Base-by-base conservation (phyloP, 2,329 filamentous ascomycete genomes). In the Purpureocillium takamizusanense region DNA sequence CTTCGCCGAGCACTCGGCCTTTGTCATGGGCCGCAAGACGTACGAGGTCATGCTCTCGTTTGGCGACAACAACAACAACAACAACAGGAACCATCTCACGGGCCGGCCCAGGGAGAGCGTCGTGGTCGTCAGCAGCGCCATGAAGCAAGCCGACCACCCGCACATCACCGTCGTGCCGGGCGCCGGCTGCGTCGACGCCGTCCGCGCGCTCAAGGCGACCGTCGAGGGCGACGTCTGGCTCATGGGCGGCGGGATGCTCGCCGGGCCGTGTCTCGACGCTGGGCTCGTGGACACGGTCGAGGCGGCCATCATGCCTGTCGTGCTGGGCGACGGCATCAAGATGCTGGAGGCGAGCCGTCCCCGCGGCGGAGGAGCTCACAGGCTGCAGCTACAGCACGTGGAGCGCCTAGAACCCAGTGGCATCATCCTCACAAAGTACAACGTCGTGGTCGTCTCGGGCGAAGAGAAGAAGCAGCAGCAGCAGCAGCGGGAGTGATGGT, bases 21-120 rank as follows among this genome's bases (percentile, higher is more conserved):
- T 59, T 28, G 25, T 62, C 45, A 62, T 63, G 57, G 60, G 58
- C 3, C 56, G 60, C 15, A 58, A 53, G 39, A 60, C 59, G 0
- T 62, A 59, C 39, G 45, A 62, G 14, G 45, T 46, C 8, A 53
- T 62, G 40, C 41, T 31, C 7, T 40, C 42, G 1, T 31, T 38
- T 37, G 23, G 45, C 2, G 45, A 44, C 13, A 31, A 34, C 10
- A n/a, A n/a, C n/a, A n/a, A n/a, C n/a, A n/a, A n/a, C n/a, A n/a
- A n/a, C n/a, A n/a, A n/a, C n/a, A 5, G 6, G 21, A 53, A 55
- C 14, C 56, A 48, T 1, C 40, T 63, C 1, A 32, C 31, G 2
- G 46, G 40, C 0, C 33, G 36, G 7, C 18, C 48, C 0, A 51
- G 43, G 25, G 40, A 50, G 6, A 50, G 35, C 4, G 42, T 62